A percentile compares a stretch with the other conserved stretches of the same genome.
Evolutionary conservation across 176 grass and related monocot species (phyloP).

Genomic region (Puccinellia tenuiflora): DNA sequence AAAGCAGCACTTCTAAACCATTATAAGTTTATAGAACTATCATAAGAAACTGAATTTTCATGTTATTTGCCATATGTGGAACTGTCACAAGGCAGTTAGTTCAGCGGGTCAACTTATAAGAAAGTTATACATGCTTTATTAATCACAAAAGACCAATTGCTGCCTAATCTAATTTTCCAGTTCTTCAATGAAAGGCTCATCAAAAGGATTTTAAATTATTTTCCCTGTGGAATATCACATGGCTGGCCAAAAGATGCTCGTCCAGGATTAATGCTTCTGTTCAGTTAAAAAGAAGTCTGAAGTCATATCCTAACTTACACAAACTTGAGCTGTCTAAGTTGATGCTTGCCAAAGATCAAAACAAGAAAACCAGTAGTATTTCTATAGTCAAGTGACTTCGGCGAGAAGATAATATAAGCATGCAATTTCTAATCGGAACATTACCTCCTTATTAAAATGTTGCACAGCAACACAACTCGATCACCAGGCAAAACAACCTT

Average conservation of each 20-base stretch:
- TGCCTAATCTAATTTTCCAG: background rate
- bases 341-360: slow-evolving; percentile 19
- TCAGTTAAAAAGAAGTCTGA: background rate
- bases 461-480: slow-evolving; percentile 77
- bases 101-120: background rate
- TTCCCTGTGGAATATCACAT: background rate
- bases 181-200: background rate
- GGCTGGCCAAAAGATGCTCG: background rate
- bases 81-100: background rate
- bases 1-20: background rate
- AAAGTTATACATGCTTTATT: background rate
- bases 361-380: background rate
- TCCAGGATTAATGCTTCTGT: background rate
- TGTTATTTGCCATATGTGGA: background rate
- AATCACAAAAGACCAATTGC: background rate
- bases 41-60: background rate
- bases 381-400: background rate
- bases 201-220: background rate
- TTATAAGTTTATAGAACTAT: background rate
- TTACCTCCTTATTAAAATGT: slow-evolving; percentile 95
- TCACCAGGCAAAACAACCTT: slow-evolving; percentile 73
- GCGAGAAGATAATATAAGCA: background rate
- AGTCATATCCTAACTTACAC: background rate
- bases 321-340: background rate
- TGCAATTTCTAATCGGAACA: background rate